Evolutionary conservation across 192 early-diverging fungal species (phyloP), one percentile per base, ranked within the genome.

Genomic region (Backusella circina): DNA sequence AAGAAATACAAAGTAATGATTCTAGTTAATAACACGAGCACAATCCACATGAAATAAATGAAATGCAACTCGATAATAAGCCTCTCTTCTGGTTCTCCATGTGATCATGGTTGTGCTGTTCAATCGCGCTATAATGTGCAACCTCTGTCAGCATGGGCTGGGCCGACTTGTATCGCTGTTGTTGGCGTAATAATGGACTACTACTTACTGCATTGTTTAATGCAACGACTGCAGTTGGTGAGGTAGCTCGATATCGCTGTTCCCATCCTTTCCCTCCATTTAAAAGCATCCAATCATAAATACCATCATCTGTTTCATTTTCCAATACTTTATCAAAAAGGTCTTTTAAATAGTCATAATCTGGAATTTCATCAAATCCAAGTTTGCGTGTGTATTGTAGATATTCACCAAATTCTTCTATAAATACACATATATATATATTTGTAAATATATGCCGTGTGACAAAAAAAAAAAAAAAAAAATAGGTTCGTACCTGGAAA

Each of bases 361-460:
- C 95, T 15, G 97, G 97, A 15, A 90, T 89, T 80, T 98, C 95
- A 74, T 98, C 97, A 80, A 98, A 98, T 39, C 90, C 93, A 28
- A 97, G 88, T 77, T 93, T 92, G 70, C 97, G 88, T 51, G 93
- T 95, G 76, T 97, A 97, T 70, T 88, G 87, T 38, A 98, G 86
- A 68, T 98, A 96, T 31, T 87, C 87, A n/a, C 87, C 90, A 90
- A 97, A 97, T 84, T 98, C 96, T 64, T 92, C 91, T 81, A 73
- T 33, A 51, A 75, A 65, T 15, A 21, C n/a, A n/a, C n/a, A n/a
- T n/a, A n/a, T n/a, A n/a, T n/a, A n/a, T n/a, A n/a, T n/a, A n/a
- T n/a, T n/a, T n/a, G n/a, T n/a, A 6, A 50, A 8, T 71, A 28
- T 21, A 15, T 23, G 2, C 26, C 38, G 16, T 41, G 23, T 23